These are phyloP conservation scores for Cladosporium sp. DNA, from an alignment of 2,329 filamentous ascomycete genomes.

Conservation along the genomic window DNA sequence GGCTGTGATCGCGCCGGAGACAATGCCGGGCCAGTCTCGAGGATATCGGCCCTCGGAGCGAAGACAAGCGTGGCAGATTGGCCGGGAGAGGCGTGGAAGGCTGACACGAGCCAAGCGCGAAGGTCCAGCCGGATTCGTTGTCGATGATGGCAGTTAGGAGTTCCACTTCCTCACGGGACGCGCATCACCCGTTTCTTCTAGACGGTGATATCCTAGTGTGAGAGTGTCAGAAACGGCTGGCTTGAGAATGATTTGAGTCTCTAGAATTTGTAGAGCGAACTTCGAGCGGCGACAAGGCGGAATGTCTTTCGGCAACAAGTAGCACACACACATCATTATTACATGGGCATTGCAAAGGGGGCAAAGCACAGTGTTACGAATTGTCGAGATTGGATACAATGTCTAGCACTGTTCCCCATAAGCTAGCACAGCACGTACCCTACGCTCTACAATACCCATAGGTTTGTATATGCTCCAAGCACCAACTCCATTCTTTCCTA, in stretches of 20 bases:
- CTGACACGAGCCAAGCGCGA: not conserved
- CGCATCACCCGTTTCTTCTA: not conserved
- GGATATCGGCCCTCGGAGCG: not conserved
- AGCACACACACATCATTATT: not conserved
- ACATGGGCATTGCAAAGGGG: not conserved
- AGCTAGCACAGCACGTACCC: not conserved
- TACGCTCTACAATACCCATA: not conserved
- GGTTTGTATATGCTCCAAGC: too few relatives aligned
- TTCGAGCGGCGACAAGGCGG: not conserved
- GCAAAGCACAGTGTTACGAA: not conserved
- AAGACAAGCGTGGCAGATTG: not conserved
- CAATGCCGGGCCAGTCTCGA: not conserved
- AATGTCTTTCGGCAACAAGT: not conserved
- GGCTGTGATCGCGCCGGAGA: not conserved
- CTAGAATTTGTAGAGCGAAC: not conserved
- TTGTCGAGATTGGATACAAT: not conserved
- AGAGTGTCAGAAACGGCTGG: not conserved
- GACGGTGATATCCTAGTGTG: not conserved
- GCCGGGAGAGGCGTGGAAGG: not conserved
- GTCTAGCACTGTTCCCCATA: not conserved
- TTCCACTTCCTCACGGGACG: not conserved
- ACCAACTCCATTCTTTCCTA: not conserved
- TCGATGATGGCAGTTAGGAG: too few relatives aligned
- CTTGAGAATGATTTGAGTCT: not conserved
- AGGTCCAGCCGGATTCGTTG: slow-evolving; percentile 3